Evolutionary conservation across 176 grass and related monocot genomes (phyloP).

Genomic region (barley (Hordeum vulgare)): DNA sequence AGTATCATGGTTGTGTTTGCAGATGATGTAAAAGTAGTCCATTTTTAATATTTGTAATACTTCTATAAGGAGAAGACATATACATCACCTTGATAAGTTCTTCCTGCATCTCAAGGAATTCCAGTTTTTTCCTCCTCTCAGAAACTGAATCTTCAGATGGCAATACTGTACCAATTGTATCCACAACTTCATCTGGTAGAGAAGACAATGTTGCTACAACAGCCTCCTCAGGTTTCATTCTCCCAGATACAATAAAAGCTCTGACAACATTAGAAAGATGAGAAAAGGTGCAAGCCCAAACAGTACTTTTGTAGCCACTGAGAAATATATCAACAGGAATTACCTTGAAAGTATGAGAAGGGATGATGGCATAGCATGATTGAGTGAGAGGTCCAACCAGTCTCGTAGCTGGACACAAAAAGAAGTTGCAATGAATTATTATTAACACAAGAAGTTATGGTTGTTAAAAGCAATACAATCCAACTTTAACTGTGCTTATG

Average conservation of each 20-base stretch:
- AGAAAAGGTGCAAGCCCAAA: background rate
- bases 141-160: conserved; percentile 98
- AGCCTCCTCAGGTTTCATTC: conserved; percentile 96
- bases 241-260: conserved; percentile 93
- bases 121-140: conserved; percentile 87
- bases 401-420: conserved; percentile 65
- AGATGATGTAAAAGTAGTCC: conserved; percentile 12
- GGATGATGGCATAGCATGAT: conserved; percentile 89
- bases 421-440: background rate
- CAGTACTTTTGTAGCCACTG: conserved; percentile 5
- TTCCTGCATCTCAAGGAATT: conserved; percentile 99
- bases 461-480: conserved; percentile 8
- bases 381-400: conserved; percentile 97
- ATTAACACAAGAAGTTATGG: background rate
- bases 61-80: conserved; percentile 7
- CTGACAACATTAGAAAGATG: conserved; percentile 43
- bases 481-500: background rate
- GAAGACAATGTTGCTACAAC: conserved; percentile 98
- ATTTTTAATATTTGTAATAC: conserved; percentile 10
- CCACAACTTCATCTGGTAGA: conserved; percentile 98
- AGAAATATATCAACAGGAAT: background rate
- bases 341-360: conserved; percentile 99
- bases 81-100: conserved; percentile 95
- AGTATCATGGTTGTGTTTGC: conserved; percentile 14
- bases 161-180: conserved; percentile 89